A percentile compares a stretch with the other conserved stretches of the same genome.
phyloP scores from a whole-genome alignment of 352 stramenopile species.

The Globisporangium canariense region DNA sequence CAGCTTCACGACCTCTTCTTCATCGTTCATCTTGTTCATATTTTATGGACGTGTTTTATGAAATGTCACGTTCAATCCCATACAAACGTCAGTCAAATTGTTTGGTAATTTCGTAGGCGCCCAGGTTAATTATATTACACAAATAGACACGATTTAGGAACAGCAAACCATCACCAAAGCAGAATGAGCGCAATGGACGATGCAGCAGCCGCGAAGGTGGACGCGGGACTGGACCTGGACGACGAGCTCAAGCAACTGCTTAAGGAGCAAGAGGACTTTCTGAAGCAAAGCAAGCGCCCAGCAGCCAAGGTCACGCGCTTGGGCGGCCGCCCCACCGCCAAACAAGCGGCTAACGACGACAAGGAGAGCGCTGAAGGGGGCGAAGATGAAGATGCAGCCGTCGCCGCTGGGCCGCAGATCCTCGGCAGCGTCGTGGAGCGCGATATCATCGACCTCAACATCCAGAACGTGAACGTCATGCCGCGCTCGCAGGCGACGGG shows the following conservation, averaged over 20 bases:
- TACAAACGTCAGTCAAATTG: too few species aligned
- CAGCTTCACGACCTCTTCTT: too few species aligned
- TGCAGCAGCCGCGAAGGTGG: background rate
- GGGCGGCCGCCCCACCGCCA: background rate
- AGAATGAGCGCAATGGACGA: background rate
- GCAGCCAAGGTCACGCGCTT: conserved; percentile 56
- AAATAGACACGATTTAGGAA: too few species aligned
- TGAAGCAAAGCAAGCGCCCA: conserved; percentile 50
- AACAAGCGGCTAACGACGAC: background rate
- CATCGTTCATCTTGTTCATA: too few species aligned
- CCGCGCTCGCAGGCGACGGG: conserved; percentile 32
- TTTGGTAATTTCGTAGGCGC: too few species aligned
- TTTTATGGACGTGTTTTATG: too few species aligned
- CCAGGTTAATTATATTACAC: too few species aligned
- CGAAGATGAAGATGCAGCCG: conserved; percentile 5
- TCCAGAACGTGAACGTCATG: conserved; percentile 29
- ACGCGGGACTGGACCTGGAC: conserved; percentile 56
- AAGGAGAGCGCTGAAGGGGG: conserved; percentile 6
- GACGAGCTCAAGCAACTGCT: conserved; percentile 75
- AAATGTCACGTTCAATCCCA: too few species aligned
- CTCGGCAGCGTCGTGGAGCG: conserved; percentile 65
- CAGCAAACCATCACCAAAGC: background rate
- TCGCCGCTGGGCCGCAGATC: conserved; percentile 31
- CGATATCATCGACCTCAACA: conserved; percentile 38
- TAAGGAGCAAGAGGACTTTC: conserved; percentile 78